Conservation (phyloP, 495 filamentous ascomycete species). For the Monascus purpureus region DNA sequence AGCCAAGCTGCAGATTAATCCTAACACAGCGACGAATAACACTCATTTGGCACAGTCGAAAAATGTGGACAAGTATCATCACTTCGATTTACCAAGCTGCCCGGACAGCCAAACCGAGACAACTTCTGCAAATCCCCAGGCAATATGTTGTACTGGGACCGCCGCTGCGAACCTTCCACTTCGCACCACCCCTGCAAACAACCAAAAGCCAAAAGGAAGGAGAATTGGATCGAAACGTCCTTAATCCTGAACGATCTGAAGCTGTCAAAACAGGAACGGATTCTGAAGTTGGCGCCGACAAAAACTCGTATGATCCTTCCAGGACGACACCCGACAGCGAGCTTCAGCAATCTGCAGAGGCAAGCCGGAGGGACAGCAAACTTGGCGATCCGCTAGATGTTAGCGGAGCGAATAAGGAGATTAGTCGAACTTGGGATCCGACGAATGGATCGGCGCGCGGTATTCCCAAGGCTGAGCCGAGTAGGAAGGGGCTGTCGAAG, state of each 20-base stretch:
- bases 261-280: constrained; percentile 46
- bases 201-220: constrained; percentile 8
- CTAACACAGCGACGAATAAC: no score
- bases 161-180: not conserved
- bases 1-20: no score
- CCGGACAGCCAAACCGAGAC: no score
- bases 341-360: constrained; percentile 24
- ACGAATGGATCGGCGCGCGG: constrained; percentile 34
- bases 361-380: constrained; percentile 13
- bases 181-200: constrained; percentile 1
- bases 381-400: constrained; percentile 39
- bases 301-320: constrained; percentile 43
- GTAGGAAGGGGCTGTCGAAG: constrained; percentile 30
- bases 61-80: no score
- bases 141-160: no score
- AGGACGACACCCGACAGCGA: constrained; percentile 44
- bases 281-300: constrained; percentile 31
- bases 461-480: constrained; percentile 23
- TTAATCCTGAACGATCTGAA: constrained; percentile 42
- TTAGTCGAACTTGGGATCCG: constrained; percentile 32
- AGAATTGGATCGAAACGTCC: constrained; percentile 36
- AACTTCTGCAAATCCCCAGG: no score
- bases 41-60: no score
- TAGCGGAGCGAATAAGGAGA: constrained; percentile 44
- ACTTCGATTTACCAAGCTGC: no score